Evolutionary conservation across 208 protist genomes (phyloP).

Genomic region (Entamoeba invadens): DNA sequence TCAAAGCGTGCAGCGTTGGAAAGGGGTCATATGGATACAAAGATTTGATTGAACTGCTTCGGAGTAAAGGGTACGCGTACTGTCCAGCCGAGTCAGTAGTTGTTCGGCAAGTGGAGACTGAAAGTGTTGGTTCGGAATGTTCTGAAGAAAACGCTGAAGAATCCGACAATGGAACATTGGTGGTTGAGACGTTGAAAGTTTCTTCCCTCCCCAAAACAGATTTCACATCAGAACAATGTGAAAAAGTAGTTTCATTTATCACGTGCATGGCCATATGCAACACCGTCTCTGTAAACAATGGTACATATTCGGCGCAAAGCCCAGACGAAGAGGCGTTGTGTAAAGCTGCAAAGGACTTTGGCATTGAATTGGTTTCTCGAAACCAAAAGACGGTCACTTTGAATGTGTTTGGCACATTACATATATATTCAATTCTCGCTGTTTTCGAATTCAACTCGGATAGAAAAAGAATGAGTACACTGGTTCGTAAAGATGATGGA

Average conservation of each 20-base stretch:
- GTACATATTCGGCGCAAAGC: conserved; percentile 39
- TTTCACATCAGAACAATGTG: conserved; percentile 33
- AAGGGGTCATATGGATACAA: background rate
- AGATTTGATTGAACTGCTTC: background rate
- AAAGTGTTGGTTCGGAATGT: background rate
- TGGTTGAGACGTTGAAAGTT: no score
- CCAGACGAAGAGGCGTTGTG: conserved; percentile 80
- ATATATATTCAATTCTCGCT: conserved; percentile 74
- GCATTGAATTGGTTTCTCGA: conserved; percentile 35
- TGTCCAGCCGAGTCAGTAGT: background rate
- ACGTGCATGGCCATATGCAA: background rate
- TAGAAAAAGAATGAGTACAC: conserved; percentile 88
- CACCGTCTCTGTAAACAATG: background rate
- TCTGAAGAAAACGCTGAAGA: background rate
- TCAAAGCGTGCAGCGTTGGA: conserved; percentile 39
- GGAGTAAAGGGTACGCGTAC: background rate
- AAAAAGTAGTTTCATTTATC: background rate
- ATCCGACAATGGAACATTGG: background rate
- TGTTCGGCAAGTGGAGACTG: no score
- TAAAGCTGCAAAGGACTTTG: conserved; percentile 64
- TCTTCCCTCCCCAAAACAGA: background rate
- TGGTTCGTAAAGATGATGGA: conserved; percentile 56
- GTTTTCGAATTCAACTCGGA: conserved; percentile 89
- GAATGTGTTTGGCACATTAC: conserved; percentile 13
- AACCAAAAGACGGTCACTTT: conserved; percentile 35